Evolutionary conservation across 345 rosid species (phyloP), one percentile per base, ranked within the genome.

Genomic region (Nasturtium officinale): DNA sequence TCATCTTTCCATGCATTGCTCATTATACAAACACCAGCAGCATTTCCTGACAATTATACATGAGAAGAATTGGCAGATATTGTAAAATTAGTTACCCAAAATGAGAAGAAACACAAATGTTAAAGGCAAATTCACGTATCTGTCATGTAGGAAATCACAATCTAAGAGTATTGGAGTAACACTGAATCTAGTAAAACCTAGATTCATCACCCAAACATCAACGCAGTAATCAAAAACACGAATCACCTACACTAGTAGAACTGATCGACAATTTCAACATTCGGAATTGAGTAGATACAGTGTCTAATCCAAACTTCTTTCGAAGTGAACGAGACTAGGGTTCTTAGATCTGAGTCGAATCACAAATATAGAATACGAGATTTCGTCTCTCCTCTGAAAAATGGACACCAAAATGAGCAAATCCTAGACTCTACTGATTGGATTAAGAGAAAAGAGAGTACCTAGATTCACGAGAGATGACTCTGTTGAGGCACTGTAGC

Each of bases 21-120:
- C 96, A 94, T 94, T 82, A 94, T 89, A 75, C 97, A 94, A 66
- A 86, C 87, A 67, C 97, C 98, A 4, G 77, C 84, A 60, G 7
- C 69, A 53, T 30, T 77, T 52, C 80, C 80, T 71, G 57, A 4
- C n/a, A 28, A 40, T 60, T 35, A 11, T 26, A 40, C 52, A 1
- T 43, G 7, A 58, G 20, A 11, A 56, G 20, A 40, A 54, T 25
- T 35, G n/a, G 30, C 30, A 69, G 28, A 28, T 33, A 17, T 29
- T 6, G 25, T 57, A 12, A 26, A n/a, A n/a, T n/a, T n/a, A n/a
- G n/a, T n/a, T n/a, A n/a, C n/a, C n/a, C n/a, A n/a, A n/a, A n/a
- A n/a, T n/a, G n/a, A n/a, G n/a, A n/a, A n/a, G n/a, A 46, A 64
- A 28, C 55, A 17, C 28, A 45, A 46, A 46, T 28, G 56, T 17